phyloP scores from a whole-genome alignment of 768 basidiomycete genomes.

The Saitozyma podzolica region DNA sequence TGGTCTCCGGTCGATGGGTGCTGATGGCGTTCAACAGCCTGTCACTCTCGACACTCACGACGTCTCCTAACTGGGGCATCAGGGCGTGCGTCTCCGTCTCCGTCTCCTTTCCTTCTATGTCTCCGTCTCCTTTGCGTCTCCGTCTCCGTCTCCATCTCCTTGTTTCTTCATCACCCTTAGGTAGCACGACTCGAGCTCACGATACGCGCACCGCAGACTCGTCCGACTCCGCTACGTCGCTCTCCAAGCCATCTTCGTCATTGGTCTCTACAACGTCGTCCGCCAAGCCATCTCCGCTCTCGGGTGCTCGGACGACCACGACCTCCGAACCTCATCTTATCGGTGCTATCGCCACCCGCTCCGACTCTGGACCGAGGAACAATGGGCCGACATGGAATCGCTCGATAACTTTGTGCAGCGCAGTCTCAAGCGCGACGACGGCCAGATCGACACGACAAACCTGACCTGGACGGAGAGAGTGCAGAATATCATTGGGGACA shows the following conservation, averaged over 20 bases:
- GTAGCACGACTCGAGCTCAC: background rate
- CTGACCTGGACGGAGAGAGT: background rate
- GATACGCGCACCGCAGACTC: constrained; percentile 7
- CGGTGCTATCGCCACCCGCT: constrained; percentile 28
- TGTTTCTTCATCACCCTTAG: constrained; percentile 1
- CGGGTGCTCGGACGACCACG: constrained; percentile 12
- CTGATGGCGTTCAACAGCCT: constrained; percentile 9
- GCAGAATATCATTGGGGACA: constrained; percentile 23
- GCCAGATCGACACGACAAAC: background rate
- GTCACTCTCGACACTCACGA: constrained; percentile 13
- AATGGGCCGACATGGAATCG: constrained; percentile 15
- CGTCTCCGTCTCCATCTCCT: background rate
- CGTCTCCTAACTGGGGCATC: constrained; percentile 26
- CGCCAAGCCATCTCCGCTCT: constrained; percentile 14
- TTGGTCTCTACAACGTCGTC: constrained; percentile 37
- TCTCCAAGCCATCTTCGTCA: constrained; percentile 26
- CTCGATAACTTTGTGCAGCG: background rate
- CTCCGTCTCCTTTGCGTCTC: no score
- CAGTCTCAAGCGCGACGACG: constrained; percentile 2
- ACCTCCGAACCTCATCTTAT: constrained; percentile 8
- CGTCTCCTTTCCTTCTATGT: no score
- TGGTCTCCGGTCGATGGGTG: background rate
- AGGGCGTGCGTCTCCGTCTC: constrained; percentile 15
- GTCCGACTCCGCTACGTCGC: constrained; percentile 25
- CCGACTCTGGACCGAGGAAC: constrained; percentile 26